These are phyloP conservation scores for Mallotus repandus DNA, from an alignment of 441 rosid species.

Conservation along the genomic window DNA sequence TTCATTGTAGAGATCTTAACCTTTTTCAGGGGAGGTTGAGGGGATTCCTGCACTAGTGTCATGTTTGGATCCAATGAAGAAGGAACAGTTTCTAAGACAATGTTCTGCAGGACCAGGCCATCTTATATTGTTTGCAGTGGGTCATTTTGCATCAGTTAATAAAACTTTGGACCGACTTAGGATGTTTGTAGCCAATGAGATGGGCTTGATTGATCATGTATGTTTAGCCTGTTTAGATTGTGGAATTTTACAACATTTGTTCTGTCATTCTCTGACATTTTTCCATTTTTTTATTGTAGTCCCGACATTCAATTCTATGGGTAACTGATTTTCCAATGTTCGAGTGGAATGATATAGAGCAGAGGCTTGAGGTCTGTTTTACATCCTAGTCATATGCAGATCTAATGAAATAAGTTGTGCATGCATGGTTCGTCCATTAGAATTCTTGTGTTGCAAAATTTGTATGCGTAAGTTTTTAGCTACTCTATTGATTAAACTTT, in stretches of 20 bases:
- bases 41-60: conserved; percentile 77
- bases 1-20: conserved; percentile 14
- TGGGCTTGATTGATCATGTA: conserved; percentile 78
- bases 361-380: conserved; percentile 80
- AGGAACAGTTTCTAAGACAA: conserved; percentile 47
- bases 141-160: conserved; percentile 66
- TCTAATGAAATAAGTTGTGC: conserved; percentile 9
- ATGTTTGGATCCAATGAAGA: conserved; percentile 52
- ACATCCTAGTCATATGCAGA: conserved; percentile 2
- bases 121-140: conserved; percentile 88
- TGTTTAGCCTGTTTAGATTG: conserved; percentile 28
- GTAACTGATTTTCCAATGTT: conserved; percentile 98
- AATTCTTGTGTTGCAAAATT: not conserved
- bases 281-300: conserved; percentile 38
- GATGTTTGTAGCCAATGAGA: conserved; percentile 58
- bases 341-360: conserved; percentile 86
- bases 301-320: conserved; percentile 88
- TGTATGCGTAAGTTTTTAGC: not conserved
- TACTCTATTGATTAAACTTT: not conserved
- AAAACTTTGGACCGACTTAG: conserved; percentile 80
- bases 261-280: conserved; percentile 18
- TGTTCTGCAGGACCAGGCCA: conserved; percentile 81
- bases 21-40: conserved; percentile 61
- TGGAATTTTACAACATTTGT: conserved; percentile 12
- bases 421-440: not conserved